Evolutionary conservation across 2,329 filamentous ascomycete genomes (phyloP).

Genomic region (Uncinocarpus reesii): DNA sequence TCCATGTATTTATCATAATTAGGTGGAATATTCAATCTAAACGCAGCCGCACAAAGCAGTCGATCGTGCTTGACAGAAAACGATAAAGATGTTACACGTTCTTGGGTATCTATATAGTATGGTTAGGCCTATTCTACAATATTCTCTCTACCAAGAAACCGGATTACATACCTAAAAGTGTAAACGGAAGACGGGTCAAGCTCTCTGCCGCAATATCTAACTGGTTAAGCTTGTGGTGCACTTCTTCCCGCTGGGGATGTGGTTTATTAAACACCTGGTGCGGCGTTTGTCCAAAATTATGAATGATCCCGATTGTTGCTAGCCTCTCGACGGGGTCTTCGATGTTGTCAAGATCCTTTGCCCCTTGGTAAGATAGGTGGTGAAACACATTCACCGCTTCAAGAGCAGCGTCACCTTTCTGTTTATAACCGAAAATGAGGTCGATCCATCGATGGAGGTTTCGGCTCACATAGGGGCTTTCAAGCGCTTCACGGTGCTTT

Average conservation of each 20-base stretch:
- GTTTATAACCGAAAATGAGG: conserved; percentile 85
- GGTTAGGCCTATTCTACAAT: conserved; percentile 15
- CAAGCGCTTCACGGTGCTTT: conserved; percentile 89
- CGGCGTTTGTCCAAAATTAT: conserved; percentile 97
- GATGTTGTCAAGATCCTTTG: conserved; percentile 84
- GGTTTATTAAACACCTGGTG: conserved; percentile 81
- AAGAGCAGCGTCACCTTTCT: conserved; percentile 81
- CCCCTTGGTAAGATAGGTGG: conserved; percentile 86
- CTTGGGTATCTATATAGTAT: conserved; percentile 56
- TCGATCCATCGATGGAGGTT: conserved; percentile 94
- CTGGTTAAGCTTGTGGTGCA: conserved; percentile 53
- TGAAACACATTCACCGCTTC: conserved; percentile 94
- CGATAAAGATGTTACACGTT: conserved; percentile 67
- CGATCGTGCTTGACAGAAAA: conserved; percentile 73
- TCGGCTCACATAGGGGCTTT: conserved; percentile 83
- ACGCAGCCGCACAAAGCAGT: conserved; percentile 70
- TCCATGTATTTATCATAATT: conserved; percentile 83
- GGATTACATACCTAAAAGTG: conserved; percentile 51
- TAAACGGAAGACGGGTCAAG: conserved; percentile 66
- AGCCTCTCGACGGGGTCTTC: conserved; percentile 75
- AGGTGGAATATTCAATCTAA: conserved; percentile 78
- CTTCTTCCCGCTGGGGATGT: conserved; percentile 66
- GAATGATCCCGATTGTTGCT: conserved; percentile 88
- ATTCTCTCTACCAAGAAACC: not conserved
- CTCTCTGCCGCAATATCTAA: conserved; percentile 70